Evolutionary conservation across 768 basidiomycete genomes (phyloP), one percentile per base, ranked within the genome.

Genomic region (Pulveroboletus sp.): DNA sequence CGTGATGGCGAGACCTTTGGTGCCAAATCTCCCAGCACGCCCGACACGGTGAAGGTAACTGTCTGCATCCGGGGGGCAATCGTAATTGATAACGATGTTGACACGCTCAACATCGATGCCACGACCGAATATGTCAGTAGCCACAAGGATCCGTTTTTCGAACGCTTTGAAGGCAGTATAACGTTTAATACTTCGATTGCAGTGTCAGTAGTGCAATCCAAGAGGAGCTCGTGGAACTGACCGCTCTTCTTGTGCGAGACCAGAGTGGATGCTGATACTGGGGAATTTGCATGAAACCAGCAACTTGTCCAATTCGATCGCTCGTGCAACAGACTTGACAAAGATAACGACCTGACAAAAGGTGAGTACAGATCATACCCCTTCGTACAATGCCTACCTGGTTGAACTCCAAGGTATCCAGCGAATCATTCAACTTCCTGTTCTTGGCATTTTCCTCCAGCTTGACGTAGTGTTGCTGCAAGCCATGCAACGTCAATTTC

Each of bases 101-200:
- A 99, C 96, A 53, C 96, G 93, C 69, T 99, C 96, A 19, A 99
- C 95, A 73, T 99, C 96, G 57, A 99, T 99, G 57, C 95, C 96
- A 69, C 96, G 91, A 52, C 96, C 96, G 54, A 99, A 99, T 58
- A 99, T 98, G 68, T 99, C 96, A 17, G 96, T 99, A 17, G 94
- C 95, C 35, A 99, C 96, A 17, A 99, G 79, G 57, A 99, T 97
- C 57, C 96, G 93, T 74, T 97, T 99, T 76, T 99, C 96, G 59
- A 99, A 99, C 16, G 91, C 90, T 73, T 99, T 99, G 81, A 99
- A 99, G 31, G 94, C 92, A 23, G 90, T 89, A 73, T 98, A 99
- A 14, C 95, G 89, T 49, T 79, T 80, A 68, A 99, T 98, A 50
- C 93, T 95, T 30, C 35, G 5, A 43, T 42, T 29, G 35, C 32